phyloP scores from a whole-genome alignment of 1,139 yeast genomes.

The Blastobotrys aristatus region DNA sequence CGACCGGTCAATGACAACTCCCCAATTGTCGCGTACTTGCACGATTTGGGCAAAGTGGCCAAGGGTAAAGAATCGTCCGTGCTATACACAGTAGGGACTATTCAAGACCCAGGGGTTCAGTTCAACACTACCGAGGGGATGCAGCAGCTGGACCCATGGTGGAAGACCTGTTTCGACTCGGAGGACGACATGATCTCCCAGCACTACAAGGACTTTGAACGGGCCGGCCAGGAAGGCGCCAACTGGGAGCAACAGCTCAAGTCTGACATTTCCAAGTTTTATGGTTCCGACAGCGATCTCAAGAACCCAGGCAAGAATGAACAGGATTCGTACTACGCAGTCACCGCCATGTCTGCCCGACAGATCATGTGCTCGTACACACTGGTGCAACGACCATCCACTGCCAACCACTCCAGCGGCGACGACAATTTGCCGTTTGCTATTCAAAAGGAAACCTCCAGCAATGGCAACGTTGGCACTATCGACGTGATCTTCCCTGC shows the following conservation, averaged over 20 bases:
- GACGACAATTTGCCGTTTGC: slow-evolving; percentile 6
- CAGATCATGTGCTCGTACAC: slow-evolving; percentile 8
- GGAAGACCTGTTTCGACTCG: slow-evolving; percentile 9
- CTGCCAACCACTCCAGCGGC: background rate
- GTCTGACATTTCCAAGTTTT: slow-evolving; percentile 8
- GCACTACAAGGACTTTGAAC: slow-evolving; percentile 9
- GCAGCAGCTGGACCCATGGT: slow-evolving; percentile 8
- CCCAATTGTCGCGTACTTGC: slow-evolving; percentile 9
- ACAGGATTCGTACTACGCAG: slow-evolving; percentile 9
- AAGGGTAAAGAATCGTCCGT: background rate
- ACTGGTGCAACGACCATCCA: background rate
- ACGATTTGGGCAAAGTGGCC: slow-evolving; percentile 1
- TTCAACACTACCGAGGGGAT: slow-evolving; percentile 3
- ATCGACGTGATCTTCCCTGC: slow-evolving; percentile 14
- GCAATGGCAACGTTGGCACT: slow-evolving; percentile 10
- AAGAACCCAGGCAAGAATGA: slow-evolving; percentile 9
- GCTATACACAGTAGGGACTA: slow-evolving; percentile 5
- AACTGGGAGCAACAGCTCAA: slow-evolving; percentile 1
- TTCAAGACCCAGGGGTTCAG: slow-evolving; percentile 7
- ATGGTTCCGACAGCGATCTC: slow-evolving; percentile 1
- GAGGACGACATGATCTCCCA: background rate
- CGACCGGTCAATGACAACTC: slow-evolving; percentile 1
- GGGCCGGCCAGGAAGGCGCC: background rate
- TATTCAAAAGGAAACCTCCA: slow-evolving; percentile 9
- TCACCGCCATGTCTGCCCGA: slow-evolving; percentile 8